Evolutionary conservation across 1,284 basidiomycete genomes (phyloP).

Genomic region (Cryptococcus sp.): DNA sequence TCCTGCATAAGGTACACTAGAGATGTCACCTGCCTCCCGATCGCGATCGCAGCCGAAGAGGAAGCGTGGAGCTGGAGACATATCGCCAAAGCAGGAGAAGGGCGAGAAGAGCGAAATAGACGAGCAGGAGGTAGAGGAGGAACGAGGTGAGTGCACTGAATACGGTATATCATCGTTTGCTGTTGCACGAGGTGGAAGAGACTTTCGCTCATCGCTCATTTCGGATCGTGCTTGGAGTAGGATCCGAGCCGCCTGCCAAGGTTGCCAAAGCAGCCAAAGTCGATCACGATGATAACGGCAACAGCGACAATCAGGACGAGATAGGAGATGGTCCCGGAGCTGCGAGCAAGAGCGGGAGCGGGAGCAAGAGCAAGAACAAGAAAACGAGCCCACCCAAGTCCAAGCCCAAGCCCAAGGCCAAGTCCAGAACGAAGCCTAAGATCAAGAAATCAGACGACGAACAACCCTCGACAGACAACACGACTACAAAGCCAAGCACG

Average conservation of each 20-base stretch:
- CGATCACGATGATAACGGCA: too few species aligned
- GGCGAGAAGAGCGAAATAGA: neutral
- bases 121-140: neutral
- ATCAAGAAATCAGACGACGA: neutral
- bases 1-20: too few species aligned
- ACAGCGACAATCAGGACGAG: too few species aligned
- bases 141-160: neutral
- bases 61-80: too few species aligned
- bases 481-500: neutral
- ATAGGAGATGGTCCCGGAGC: too few species aligned
- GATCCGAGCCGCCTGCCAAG: neutral
- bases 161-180: neutral
- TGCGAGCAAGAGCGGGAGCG: too few species aligned
- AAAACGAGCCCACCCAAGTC: neutral
- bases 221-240: too few species aligned
- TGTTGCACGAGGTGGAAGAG: neutral
- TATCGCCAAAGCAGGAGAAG: neutral
- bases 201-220: too few species aligned
- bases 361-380: neutral
- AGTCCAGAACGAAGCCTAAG: slow-evolving; percentile 1
- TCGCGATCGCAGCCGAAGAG: too few species aligned
- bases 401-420: neutral
- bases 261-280: neutral
- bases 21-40: too few species aligned
- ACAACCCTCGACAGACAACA: neutral